A percentile compares a stretch with the other conserved stretches of the same genome.
phyloP scores from a whole-genome alignment of 768 basidiomycete species.

The Hygrophoropsis aurantiaca region DNA sequence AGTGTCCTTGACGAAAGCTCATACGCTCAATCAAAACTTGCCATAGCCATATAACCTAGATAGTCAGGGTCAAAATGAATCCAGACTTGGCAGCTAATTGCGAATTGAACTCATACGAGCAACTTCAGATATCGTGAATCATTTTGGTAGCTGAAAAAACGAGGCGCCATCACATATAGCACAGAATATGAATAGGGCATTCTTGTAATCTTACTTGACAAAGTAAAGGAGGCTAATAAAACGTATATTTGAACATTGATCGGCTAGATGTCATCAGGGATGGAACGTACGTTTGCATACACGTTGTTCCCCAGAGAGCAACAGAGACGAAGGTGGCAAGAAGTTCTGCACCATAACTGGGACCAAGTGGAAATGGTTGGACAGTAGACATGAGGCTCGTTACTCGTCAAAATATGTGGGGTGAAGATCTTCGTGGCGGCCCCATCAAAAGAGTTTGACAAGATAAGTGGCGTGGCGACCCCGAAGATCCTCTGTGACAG shows the following conservation, averaged over 20 bases:
- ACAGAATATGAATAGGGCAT: no score
- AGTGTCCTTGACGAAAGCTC: no score
- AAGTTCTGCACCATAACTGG: conserved; percentile 12
- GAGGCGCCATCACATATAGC: not conserved
- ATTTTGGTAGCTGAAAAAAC: not conserved
- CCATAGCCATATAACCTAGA: not conserved
- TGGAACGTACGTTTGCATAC: conserved; percentile 12
- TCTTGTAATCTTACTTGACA: not conserved
- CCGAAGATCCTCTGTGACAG: no score
- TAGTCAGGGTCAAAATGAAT: not conserved
- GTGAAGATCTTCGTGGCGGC: no score
- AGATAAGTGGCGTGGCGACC: no score
- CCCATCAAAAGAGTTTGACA: no score
- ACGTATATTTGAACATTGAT: no score
- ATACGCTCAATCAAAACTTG: not conserved
- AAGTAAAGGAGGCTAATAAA: not conserved
- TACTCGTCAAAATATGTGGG: no score
- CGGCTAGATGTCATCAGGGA: no score
- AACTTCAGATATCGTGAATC: not conserved
- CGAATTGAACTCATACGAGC: not conserved
- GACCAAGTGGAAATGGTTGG: not conserved
- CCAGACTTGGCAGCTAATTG: not conserved
- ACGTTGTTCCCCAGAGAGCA: conserved; percentile 23
- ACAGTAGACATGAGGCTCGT: no score
- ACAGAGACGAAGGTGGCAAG: conserved; percentile 15